These are phyloP conservation scores for Bonia amplexicaulis DNA, from an alignment of 176 grass and related monocot genomes.

Conservation along the genomic window DNA sequence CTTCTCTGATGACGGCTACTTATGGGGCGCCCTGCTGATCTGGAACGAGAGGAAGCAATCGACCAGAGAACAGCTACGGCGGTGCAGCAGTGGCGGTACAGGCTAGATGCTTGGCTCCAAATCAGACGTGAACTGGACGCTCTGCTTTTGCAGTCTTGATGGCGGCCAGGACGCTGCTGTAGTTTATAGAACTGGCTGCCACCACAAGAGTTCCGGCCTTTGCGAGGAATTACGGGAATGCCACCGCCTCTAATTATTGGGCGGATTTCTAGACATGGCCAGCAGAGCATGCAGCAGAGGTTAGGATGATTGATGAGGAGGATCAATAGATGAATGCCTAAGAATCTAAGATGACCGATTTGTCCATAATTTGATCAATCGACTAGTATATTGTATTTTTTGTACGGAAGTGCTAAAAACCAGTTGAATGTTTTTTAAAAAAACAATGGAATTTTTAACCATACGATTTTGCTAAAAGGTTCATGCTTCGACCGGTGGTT, in stretches of 20 bases:
- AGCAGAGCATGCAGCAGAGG: not conserved
- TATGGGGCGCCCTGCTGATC: not conserved
- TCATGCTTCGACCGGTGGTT: accelerated
- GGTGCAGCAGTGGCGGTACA: not conserved
- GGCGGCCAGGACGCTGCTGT: not conserved
- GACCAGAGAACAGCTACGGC: not conserved
- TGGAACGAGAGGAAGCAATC: not conserved
- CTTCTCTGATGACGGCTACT: not conserved
- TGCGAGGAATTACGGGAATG: constrained; percentile 21
- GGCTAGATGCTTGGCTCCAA: constrained; percentile 3
- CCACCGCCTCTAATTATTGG: constrained; percentile 26
- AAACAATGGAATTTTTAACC: too few relatives aligned
- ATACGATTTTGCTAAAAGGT: too few relatives aligned
- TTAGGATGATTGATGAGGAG: not conserved
- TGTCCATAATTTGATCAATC: not conserved
- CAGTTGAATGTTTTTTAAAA: too few relatives aligned
- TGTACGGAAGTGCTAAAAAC: too few relatives aligned
- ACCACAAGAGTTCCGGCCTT: not conserved
- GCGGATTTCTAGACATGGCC: not conserved
- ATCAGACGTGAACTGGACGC: constrained; percentile 23
- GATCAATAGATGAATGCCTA: not conserved
- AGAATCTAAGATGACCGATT: not conserved
- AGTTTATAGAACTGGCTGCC: constrained; percentile 17
- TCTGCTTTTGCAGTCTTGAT: constrained; percentile 7
- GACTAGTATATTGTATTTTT: not conserved